These are phyloP conservation scores for Candida multigemmis DNA, from an alignment of 805 yeast species.

Conservation along the genomic window DNA sequence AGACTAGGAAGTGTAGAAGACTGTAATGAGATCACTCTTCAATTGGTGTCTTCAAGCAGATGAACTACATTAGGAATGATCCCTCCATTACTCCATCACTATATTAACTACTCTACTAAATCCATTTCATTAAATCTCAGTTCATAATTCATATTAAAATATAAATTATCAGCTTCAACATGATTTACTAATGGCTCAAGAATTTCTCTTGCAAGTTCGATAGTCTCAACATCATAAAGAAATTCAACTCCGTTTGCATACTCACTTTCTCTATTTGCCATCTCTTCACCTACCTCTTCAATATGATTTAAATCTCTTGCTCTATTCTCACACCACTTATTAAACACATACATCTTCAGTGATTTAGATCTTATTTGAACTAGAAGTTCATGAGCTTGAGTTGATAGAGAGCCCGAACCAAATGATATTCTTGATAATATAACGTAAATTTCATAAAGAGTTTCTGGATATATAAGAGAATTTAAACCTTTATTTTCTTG, in stretches of 20 bases:
- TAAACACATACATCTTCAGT: conserved; percentile 27
- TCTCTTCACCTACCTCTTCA: conserved; percentile 5
- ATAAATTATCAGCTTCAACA: conserved; percentile 73
- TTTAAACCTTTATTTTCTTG: conserved; percentile 21
- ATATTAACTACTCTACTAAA: conserved; percentile 5
- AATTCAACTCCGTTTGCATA: conserved; percentile 54
- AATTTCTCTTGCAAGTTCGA: conserved; percentile 63
- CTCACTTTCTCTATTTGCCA: conserved; percentile 30
- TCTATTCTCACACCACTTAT: conserved; percentile 33
- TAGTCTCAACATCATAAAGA: conserved; percentile 51
- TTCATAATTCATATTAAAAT: conserved; percentile 51
- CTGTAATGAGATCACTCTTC: neutral
- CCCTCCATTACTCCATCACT: neutral
- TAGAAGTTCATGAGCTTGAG: conserved; percentile 28
- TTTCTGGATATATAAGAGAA: conserved; percentile 28
- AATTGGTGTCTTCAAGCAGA: neutral
- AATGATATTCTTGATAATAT: conserved; percentile 46
- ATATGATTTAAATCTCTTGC: conserved; percentile 28
- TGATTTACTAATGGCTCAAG: conserved; percentile 60
- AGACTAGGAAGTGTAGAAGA: neutral
- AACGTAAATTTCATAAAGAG: conserved; percentile 38
- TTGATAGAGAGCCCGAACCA: conserved; percentile 32
- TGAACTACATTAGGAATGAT: conserved; percentile 1
- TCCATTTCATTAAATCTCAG: conserved; percentile 16
- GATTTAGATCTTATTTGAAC: conserved; percentile 23